Percentiles rank a stretch among this genome's conserved stretches.
These are phyloP conservation scores for Saccharomyces kudriavzevii DNA, from an alignment of 805 yeast genomes.

Conservation along the genomic window DNA sequence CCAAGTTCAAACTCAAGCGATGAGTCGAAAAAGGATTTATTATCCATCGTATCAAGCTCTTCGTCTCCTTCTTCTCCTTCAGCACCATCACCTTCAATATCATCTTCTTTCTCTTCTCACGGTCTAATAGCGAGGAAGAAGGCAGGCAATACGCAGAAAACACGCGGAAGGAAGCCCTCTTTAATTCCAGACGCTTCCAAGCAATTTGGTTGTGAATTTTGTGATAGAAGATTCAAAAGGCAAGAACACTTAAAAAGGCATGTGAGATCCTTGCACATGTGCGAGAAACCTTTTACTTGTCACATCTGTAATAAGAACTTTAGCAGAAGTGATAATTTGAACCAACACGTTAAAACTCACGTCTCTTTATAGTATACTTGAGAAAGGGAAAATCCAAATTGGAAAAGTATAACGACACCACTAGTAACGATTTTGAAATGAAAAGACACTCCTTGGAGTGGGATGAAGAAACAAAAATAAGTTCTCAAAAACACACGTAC, in stretches of 20 bases:
- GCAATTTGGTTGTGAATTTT: slow-evolving; percentile 55
- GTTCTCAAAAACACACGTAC: neutral
- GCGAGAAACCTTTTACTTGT: slow-evolving; percentile 64
- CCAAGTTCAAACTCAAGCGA: neutral
- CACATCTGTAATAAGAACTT: slow-evolving; percentile 54
- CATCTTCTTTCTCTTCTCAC: neutral
- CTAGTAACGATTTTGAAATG: neutral
- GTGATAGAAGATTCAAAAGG: slow-evolving; percentile 60
- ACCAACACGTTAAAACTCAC: slow-evolving; percentile 60
- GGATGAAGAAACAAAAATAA: neutral
- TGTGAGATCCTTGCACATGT: slow-evolving; percentile 61
- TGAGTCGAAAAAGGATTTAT: neutral
- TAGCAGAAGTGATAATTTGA: slow-evolving; percentile 57
- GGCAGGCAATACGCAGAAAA: slow-evolving; percentile 28
- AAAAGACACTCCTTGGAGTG: neutral
- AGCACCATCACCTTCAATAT: slow-evolving; percentile 1
- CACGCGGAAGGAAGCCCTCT: slow-evolving; percentile 60
- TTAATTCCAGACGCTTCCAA: slow-evolving; percentile 48
- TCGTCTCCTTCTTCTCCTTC: neutral
- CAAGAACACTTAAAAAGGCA: slow-evolving; percentile 75
- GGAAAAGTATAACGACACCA: slow-evolving; percentile 2
- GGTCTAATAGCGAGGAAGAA: neutral
- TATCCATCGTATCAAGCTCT: neutral
- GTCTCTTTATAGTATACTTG: slow-evolving; percentile 4
- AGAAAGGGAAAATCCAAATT: slow-evolving; percentile 1